Evolutionary conservation across 257 asterid species (phyloP).

Genomic region (Striga asiatica): DNA sequence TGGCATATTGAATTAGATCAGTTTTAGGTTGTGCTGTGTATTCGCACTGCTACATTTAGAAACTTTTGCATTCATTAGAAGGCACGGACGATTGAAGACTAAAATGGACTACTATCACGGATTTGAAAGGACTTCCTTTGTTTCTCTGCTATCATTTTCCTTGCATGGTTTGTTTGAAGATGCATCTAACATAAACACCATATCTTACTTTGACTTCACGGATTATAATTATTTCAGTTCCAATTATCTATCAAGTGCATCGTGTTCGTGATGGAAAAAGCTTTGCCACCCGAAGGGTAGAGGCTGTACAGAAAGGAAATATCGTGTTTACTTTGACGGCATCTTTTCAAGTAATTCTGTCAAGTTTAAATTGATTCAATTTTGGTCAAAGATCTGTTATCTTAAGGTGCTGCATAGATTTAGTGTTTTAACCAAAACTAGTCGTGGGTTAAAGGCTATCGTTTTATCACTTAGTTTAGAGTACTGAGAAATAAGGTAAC

Average conservation of each 20-base stretch:
- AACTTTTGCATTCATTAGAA: not conserved
- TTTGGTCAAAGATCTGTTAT: slow-evolving; percentile 6
- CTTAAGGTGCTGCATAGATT: not conserved
- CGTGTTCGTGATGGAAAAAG: slow-evolving; percentile 96
- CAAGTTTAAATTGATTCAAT: slow-evolving; percentile 10
- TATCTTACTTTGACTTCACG: not conserved
- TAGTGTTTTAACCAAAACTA: no score
- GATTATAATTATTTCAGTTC: slow-evolving; percentile 43
- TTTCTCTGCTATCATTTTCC: not conserved
- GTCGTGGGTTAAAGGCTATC: not conserved
- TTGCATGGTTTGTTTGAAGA: not conserved
- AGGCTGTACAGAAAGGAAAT: slow-evolving; percentile 88
- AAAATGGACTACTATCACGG: not conserved
- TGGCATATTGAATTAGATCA: not conserved
- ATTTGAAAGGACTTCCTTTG: slow-evolving; percentile 1
- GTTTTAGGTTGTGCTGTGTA: not conserved
- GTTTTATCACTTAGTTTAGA: not conserved
- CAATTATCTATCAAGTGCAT: slow-evolving; percentile 82
- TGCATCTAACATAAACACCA: slow-evolving; percentile 1
- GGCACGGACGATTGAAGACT: not conserved
- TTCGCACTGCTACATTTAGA: no score
- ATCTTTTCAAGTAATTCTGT: slow-evolving; percentile 76
- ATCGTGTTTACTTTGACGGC: slow-evolving; percentile 64
- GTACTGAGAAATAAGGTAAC: not conserved
- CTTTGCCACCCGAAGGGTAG: slow-evolving; percentile 95